Conservation (phyloP, 2,329 filamentous ascomycete species). For the Xylariaceae sp. region DNA sequence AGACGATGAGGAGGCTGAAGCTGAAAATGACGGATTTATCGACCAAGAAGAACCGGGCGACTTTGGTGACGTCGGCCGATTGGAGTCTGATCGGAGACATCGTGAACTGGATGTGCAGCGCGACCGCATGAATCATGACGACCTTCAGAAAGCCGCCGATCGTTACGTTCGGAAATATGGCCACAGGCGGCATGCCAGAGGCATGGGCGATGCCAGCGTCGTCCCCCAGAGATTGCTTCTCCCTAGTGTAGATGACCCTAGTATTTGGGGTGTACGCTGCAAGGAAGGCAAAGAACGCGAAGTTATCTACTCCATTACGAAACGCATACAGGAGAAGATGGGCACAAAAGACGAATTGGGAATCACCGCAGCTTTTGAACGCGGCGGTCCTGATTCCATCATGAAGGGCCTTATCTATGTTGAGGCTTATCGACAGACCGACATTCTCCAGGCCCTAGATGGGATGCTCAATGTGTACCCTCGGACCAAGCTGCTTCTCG, state of each 20-base stretch:
- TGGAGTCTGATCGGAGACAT: slow-evolving; percentile 87
- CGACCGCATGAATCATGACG: slow-evolving; percentile 79
- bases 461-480: slow-evolving; percentile 87
- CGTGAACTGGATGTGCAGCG: slow-evolving; percentile 89
- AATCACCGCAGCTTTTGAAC: slow-evolving; percentile 89
- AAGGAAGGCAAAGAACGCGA: slow-evolving; percentile 95
- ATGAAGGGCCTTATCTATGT: slow-evolving; percentile 97
- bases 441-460: slow-evolving; percentile 77
- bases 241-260: slow-evolving; percentile 89
- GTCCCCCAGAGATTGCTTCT: slow-evolving; percentile 82
- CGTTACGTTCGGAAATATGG: slow-evolving; percentile 78
- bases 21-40: slow-evolving; percentile 78
- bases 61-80: slow-evolving; percentile 69
- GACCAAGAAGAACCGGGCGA: slow-evolving; percentile 90
- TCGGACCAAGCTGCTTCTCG: slow-evolving; percentile 76
- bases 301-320: slow-evolving; percentile 80
- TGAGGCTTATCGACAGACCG: slow-evolving; percentile 80
- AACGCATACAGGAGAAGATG: slow-evolving; percentile 74
- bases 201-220: slow-evolving; percentile 64
- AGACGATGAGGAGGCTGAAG: slow-evolving; percentile 94
- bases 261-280: slow-evolving; percentile 90
- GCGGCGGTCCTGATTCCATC: slow-evolving; percentile 66
- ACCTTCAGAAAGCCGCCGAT: slow-evolving; percentile 91
- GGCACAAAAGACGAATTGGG: slow-evolving; percentile 74
- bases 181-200: slow-evolving; percentile 62